phyloP scores from a whole-genome alignment of 2,329 filamentous ascomycete genomes.

The Fusarium piperis region DNA sequence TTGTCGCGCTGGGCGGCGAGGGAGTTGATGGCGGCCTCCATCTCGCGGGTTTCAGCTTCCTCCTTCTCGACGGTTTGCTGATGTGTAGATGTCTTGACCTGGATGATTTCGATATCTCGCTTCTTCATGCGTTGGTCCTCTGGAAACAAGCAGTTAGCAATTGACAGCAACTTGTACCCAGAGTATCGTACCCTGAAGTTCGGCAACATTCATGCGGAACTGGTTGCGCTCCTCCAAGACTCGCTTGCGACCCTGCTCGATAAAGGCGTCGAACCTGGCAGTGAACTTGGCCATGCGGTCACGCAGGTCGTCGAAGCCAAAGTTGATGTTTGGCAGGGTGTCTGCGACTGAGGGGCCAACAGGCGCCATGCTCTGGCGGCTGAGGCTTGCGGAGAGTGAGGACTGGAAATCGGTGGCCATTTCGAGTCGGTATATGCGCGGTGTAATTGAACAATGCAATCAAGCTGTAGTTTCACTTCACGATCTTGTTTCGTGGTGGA shows the following conservation, averaged over 20 bases:
- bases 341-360: slow-evolving; percentile 75
- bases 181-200: slow-evolving; percentile 79
- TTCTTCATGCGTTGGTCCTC: slow-evolving; percentile 93
- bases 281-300: slow-evolving; percentile 96
- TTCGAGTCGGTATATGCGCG: background rate
- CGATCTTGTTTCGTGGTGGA: background rate
- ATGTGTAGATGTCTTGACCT: slow-evolving; percentile 75
- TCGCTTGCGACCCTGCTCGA: slow-evolving; percentile 88
- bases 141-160: slow-evolving; percentile 49
- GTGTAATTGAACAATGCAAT: background rate
- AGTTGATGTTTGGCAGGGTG: slow-evolving; percentile 87
- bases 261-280: slow-evolving; percentile 89
- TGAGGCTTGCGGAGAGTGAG: slow-evolving; percentile 71
- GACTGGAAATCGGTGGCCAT: slow-evolving; percentile 74
- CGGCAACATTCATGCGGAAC: slow-evolving; percentile 89
- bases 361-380: slow-evolving; percentile 66
- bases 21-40: slow-evolving; percentile 69
- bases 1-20: slow-evolving; percentile 69
- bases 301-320: slow-evolving; percentile 94
- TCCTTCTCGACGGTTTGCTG: slow-evolving; percentile 81
- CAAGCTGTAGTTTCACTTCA: background rate
- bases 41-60: slow-evolving; percentile 79
- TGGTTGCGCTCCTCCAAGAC: slow-evolving; percentile 94
- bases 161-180: background rate
- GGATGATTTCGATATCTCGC: slow-evolving; percentile 84